Conservation (phyloP, 169 alveolate genomes). For the Eimeria tenella region DNA sequence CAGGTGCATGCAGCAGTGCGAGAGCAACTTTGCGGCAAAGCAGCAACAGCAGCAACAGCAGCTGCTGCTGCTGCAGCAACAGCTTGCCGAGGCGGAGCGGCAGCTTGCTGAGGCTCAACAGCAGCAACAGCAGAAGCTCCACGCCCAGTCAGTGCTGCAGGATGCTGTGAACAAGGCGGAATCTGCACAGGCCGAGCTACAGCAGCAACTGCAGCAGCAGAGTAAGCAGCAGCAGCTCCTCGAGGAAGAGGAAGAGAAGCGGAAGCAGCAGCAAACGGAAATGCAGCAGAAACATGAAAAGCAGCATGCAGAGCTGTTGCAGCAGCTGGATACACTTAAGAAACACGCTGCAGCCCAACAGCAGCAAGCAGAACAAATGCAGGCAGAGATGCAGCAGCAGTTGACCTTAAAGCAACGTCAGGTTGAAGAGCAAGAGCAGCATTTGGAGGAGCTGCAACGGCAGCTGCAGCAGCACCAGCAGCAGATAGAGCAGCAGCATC, state of each 20-base stretch:
- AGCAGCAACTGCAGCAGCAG: slow-evolving; percentile 53
- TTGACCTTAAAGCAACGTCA: slow-evolving; percentile 16
- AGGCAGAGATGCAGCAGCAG: slow-evolving; percentile 37
- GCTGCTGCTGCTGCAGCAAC: slow-evolving; percentile 37
- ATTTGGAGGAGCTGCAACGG: not conserved
- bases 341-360: slow-evolving; percentile 39
- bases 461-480: slow-evolving; percentile 63
- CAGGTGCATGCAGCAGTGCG: slow-evolving; percentile 30
- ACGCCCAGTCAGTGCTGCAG: slow-evolving; percentile 42
- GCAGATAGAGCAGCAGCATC: slow-evolving; percentile 49
- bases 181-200: slow-evolving; percentile 30
- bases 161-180: slow-evolving; percentile 27
- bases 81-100: slow-evolving; percentile 37
- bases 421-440: slow-evolving; percentile 34
- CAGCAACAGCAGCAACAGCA: slow-evolving; percentile 42
- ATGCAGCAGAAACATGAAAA: slow-evolving; percentile 33
- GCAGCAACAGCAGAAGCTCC: slow-evolving; percentile 46
- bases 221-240: slow-evolving; percentile 4
- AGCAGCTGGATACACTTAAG: not conserved
- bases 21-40: slow-evolving; percentile 12
- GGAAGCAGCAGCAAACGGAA: slow-evolving; percentile 39
- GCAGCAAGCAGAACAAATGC: slow-evolving; percentile 42
- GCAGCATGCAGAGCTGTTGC: slow-evolving; percentile 35
- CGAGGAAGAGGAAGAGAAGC: slow-evolving; percentile 21
- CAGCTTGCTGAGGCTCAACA: slow-evolving; percentile 11